Conservation (phyloP, 2,329 filamentous ascomycete genomes). For the Fusarium sp. region DNA sequence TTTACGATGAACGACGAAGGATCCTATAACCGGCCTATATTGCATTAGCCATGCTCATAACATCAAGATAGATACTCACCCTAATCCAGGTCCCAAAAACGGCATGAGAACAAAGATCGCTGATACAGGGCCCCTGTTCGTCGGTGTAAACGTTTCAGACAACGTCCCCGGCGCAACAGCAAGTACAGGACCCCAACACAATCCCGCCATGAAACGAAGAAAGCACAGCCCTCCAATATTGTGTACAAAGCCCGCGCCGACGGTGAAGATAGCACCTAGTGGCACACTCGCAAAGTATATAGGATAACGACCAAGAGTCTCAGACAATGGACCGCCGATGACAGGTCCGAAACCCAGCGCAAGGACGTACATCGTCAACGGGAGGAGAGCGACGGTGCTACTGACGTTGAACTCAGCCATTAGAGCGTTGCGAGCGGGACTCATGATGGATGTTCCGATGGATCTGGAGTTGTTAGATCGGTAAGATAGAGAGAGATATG, state of each 20-base stretch:
- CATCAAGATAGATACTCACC: conserved; percentile 54
- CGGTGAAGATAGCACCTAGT: conserved; percentile 67
- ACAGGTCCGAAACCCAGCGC: conserved; percentile 74
- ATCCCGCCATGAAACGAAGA: conserved; percentile 70
- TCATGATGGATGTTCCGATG: conserved; percentile 38
- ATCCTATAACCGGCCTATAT: conserved; percentile 63
- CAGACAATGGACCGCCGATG: conserved; percentile 71
- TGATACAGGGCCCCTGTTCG: conserved; percentile 60
- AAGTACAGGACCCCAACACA: conserved; percentile 65
- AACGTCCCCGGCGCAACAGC: conserved; percentile 66
- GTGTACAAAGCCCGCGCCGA: conserved; percentile 68
- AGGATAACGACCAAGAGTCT: conserved; percentile 68
- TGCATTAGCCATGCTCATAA: neutral
- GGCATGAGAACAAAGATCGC: conserved; percentile 66
- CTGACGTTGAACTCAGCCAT: conserved; percentile 68
- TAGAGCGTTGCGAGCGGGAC: conserved; percentile 54
- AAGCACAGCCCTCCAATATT: conserved; percentile 67
- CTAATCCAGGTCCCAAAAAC: conserved; percentile 67
- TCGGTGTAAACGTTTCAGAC: conserved; percentile 63
- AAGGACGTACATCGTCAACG: conserved; percentile 72
- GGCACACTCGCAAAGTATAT: conserved; percentile 66
- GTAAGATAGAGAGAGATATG: neutral
- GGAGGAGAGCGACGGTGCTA: conserved; percentile 70
- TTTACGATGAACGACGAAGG: conserved; percentile 62
- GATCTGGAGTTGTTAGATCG: conserved; percentile 16